Evolutionary conservation across 371 early-diverging fungal genomes (phyloP).

Genomic region (Choanephora cucurbitarum): DNA sequence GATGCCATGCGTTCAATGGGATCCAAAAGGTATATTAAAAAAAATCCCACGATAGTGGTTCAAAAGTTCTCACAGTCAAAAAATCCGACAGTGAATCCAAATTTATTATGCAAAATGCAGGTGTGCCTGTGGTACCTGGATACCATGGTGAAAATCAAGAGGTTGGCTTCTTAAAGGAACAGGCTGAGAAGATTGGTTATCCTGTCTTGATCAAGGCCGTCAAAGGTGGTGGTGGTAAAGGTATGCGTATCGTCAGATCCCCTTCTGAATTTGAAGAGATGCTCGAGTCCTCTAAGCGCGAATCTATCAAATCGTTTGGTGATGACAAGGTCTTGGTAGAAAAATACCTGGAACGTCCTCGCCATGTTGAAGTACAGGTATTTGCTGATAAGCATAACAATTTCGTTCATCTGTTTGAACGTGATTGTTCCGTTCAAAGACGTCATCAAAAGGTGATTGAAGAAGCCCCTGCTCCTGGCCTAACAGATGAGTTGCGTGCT

Average conservation of each 20-base stretch:
- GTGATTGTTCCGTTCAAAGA: constrained; percentile 98
- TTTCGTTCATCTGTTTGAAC: constrained; percentile 90
- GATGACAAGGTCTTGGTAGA: constrained; percentile 93
- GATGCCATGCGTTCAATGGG: constrained; percentile 95
- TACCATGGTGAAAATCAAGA: constrained; percentile 93
- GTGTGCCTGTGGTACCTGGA: constrained; percentile 93
- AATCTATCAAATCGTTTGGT: constrained; percentile 89
- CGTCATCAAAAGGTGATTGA: constrained; percentile 98
- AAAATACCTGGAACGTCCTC: constrained; percentile 82
- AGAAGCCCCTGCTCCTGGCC: constrained; percentile 77
- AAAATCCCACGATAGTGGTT: constrained; percentile 20
- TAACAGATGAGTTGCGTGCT: constrained; percentile 71
- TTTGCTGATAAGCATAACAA: constrained; percentile 91
- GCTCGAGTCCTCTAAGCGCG: constrained; percentile 83
- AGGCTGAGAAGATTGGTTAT: constrained; percentile 85
- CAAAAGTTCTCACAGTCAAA: constrained; percentile 14
- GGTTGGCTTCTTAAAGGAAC: constrained; percentile 67
- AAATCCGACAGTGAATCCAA: constrained; percentile 74
- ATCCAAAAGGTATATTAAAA: constrained; percentile 75
- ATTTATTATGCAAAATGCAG: constrained; percentile 85
- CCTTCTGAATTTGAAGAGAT: constrained; percentile 83
- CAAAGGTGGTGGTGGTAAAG: constrained; percentile 98
- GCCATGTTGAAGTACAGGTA: constrained; percentile 97
- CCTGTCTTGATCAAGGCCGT: constrained; percentile 96
- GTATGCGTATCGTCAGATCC: constrained; percentile 86